Evolutionary conservation across 306 rosid species (phyloP).

Genomic region (Lupinus albus): DNA sequence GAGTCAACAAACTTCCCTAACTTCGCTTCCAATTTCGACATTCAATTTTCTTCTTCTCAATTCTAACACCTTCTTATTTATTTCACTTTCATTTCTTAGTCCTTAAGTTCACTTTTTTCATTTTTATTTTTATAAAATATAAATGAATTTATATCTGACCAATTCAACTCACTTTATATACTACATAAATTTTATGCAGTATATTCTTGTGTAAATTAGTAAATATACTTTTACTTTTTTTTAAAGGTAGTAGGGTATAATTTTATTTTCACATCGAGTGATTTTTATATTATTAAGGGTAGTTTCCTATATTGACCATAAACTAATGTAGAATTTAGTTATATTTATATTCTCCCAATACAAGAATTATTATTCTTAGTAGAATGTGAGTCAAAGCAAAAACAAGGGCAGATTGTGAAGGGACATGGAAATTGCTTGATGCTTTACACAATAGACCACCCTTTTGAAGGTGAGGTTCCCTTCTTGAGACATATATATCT

Average conservation of each 20-base stretch:
- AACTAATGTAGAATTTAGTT: too few relatives aligned
- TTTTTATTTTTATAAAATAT: neutral
- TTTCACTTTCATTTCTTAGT: neutral
- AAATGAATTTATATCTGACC: too few relatives aligned
- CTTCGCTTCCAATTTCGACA: slow-evolving; percentile 67
- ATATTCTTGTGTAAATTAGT: too few relatives aligned
- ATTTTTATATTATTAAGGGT: neutral
- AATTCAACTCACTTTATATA: too few relatives aligned
- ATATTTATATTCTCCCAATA: neutral
- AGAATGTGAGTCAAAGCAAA: neutral
- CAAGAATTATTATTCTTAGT: neutral
- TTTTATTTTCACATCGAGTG: too few relatives aligned
- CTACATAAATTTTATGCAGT: too few relatives aligned
- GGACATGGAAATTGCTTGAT: slow-evolving; percentile 39
- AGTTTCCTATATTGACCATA: neutral
- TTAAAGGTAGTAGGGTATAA: too few relatives aligned
- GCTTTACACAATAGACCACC: neutral
- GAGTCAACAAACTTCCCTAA: slow-evolving; percentile 64
- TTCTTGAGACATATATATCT: slow-evolving; percentile 24
- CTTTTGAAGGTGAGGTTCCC: slow-evolving; percentile 18
- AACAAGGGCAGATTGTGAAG: neutral
- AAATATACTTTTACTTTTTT: too few relatives aligned
- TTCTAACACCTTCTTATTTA: too few relatives aligned
- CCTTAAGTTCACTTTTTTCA: neutral
- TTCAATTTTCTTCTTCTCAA: neutral